Evolutionary conservation across 2,329 filamentous ascomycete species (phyloP), one percentile per base, ranked within the genome.

Genomic region (Aspergillus latus): DNA sequence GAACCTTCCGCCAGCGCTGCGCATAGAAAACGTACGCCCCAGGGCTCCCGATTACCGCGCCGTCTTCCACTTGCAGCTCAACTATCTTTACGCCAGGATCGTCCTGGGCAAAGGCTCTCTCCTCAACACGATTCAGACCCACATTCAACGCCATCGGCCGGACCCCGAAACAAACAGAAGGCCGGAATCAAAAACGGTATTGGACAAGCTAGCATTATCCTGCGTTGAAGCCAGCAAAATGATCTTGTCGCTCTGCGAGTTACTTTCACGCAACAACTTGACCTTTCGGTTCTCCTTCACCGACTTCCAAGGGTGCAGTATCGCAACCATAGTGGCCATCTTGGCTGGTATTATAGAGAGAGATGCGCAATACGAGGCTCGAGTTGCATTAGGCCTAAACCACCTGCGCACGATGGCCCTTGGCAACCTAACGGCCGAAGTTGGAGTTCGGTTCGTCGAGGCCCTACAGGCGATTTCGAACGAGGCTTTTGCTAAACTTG

Each of bases 231-330:
- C 44, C 3, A 47, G 44, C 44, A 34, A 47, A 47, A 32, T 9
- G 29, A 34, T 47, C 9, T 13, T 47, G 5, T 28, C 28, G 5
- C 29, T 47, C 15, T 50, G 21, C 36, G 48, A 50, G 13, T 65
- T 53, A 2, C 47, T 74, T 13, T 61, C 55, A 2, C 62, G 64
- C 2, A 72, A 72, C 7, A 16, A 42, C 11, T 13, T 50, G 5
- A 67, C 70, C n/a, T 68, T 69, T 2, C 65, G 68, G 0, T 74
- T 75, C 47, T 74, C 72, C 0, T 75, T 75, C 46, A 73, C 72
- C 4, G 72, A 75, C 57, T 74, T 75, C 21, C 72, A 75, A 49
- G 72, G 70, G 10, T 74, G 72, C 54, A 74, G 72, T 37, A 73
- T 71, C 13, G 72, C 72, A 3, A 74, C 70, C 1, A 74, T 74